phyloP scores from a whole-genome alignment of 2,329 filamentous ascomycete species.

The Aureobasidium pullulans region DNA sequence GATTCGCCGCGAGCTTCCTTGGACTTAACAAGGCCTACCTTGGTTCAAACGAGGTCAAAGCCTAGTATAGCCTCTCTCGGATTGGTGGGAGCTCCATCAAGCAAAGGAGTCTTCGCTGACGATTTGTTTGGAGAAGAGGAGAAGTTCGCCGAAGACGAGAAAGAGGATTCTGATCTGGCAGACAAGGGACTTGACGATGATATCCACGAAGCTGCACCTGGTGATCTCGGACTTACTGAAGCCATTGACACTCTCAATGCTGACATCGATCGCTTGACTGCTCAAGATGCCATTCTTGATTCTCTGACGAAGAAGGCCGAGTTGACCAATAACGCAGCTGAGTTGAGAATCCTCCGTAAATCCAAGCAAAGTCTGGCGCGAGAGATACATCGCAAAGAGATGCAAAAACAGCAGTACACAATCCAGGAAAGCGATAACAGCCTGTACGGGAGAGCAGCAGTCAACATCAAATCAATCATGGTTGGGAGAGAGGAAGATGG shows the following conservation, averaged over 20 bases:
- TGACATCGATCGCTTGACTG: constrained; percentile 80
- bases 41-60: constrained; percentile 50
- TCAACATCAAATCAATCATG: constrained; percentile 87
- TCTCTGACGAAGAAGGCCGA: constrained; percentile 91
- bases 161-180: constrained; percentile 56
- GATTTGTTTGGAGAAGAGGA: constrained; percentile 89
- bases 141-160: constrained; percentile 77
- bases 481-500: constrained; percentile 88
- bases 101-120: constrained; percentile 86
- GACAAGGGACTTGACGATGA: constrained; percentile 64
- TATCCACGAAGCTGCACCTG: constrained; percentile 88
- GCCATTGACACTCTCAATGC: constrained; percentile 81
- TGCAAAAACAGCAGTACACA: constrained; percentile 94
- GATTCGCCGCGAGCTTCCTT: constrained; percentile 26
- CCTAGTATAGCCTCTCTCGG: constrained; percentile 88
- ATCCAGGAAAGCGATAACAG: constrained; percentile 98
- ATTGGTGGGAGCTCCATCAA: constrained; percentile 76
- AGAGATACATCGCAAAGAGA: constrained; percentile 86
- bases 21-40: constrained; percentile 45
- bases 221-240: constrained; percentile 86
- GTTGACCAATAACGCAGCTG: constrained; percentile 91
- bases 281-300: constrained; percentile 86
- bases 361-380: constrained; percentile 88
- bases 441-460: constrained; percentile 80
- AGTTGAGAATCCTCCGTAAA: constrained; percentile 84